A percentile compares a stretch with the other conserved stretches of the same genome.
These are phyloP conservation scores for Schwanniomyces occidentalis DNA, from an alignment of 805 yeast genomes.

Conservation along the genomic window DNA sequence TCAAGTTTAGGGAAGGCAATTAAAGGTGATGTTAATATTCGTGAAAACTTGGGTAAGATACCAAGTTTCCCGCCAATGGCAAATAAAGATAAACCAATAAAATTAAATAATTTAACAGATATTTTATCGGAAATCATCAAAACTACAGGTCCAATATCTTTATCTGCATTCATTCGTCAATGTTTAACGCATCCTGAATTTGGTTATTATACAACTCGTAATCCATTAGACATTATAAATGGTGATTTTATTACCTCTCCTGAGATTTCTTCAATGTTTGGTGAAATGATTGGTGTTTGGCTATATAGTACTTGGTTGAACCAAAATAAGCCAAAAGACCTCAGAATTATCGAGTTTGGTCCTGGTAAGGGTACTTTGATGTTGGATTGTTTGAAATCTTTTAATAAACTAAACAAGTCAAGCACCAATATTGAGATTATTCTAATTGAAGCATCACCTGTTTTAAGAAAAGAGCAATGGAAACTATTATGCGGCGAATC, in stretches of 20 bases:
- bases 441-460: constrained; percentile 71
- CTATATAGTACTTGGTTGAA: constrained; percentile 54
- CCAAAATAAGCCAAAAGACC: constrained; percentile 51
- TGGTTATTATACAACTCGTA: constrained; percentile 78
- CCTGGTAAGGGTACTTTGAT: constrained; percentile 84
- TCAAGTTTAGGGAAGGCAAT: constrained; percentile 32
- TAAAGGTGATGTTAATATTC: constrained; percentile 35
- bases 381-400: constrained; percentile 56
- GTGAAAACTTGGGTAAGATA: constrained; percentile 38
- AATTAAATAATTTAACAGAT: constrained; percentile 28
- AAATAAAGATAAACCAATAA: constrained; percentile 11
- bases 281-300: constrained; percentile 83
- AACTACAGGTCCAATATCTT: constrained; percentile 74
- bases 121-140: constrained; percentile 51
- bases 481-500: constrained; percentile 44
- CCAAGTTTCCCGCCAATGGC: constrained; percentile 34
- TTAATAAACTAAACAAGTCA: constrained; percentile 39
- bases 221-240: constrained; percentile 58
- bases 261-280: constrained; percentile 84
- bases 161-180: constrained; percentile 76
- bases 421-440: constrained; percentile 42
- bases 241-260: constrained; percentile 89
- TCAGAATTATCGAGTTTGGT: constrained; percentile 73
- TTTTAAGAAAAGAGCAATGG: constrained; percentile 59
- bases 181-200: constrained; percentile 74